Conservation (phyloP, 1,284 basidiomycete species). For the Peniophora sp. region DNA sequence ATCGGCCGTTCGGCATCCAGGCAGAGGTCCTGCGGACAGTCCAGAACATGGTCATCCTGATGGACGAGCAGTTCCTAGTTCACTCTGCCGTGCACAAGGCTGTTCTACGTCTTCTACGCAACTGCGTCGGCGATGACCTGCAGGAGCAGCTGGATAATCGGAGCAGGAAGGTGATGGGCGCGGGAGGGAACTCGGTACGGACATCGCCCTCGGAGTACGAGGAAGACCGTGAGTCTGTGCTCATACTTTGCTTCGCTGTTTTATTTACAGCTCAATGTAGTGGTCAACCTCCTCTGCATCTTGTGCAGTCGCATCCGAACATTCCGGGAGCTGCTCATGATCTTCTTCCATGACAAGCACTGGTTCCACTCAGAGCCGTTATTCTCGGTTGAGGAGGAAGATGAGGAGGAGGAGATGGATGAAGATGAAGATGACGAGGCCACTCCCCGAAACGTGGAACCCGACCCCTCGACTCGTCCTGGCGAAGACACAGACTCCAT, state of each 20-base stretch:
- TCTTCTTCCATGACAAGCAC: constrained; percentile 92
- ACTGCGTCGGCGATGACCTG: constrained; percentile 86
- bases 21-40: constrained; percentile 78
- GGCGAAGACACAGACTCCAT: constrained; percentile 35
- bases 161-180: constrained; percentile 65
- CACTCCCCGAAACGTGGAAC: neutral
- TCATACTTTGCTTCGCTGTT: neutral
- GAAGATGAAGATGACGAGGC: constrained; percentile 33
- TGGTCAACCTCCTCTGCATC: constrained; percentile 87
- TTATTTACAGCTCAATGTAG: constrained; percentile 34
- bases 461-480: no score
- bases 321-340: constrained; percentile 86
- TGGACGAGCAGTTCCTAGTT: constrained; percentile 87
- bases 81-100: constrained; percentile 88
- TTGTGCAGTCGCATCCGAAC: constrained; percentile 86
- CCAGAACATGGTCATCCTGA: constrained; percentile 81
- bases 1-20: constrained; percentile 80
- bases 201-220: constrained; percentile 78
- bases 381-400: constrained; percentile 62
- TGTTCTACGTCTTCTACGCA: constrained; percentile 77
- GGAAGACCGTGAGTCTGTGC: constrained; percentile 59
- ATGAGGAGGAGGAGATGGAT: constrained; percentile 47
- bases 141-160: constrained; percentile 77
- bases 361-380: constrained; percentile 69
- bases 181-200: constrained; percentile 62